Conservation (phyloP, 148 eudicot genomes). For the Arctostaphylos glauca region DNA sequence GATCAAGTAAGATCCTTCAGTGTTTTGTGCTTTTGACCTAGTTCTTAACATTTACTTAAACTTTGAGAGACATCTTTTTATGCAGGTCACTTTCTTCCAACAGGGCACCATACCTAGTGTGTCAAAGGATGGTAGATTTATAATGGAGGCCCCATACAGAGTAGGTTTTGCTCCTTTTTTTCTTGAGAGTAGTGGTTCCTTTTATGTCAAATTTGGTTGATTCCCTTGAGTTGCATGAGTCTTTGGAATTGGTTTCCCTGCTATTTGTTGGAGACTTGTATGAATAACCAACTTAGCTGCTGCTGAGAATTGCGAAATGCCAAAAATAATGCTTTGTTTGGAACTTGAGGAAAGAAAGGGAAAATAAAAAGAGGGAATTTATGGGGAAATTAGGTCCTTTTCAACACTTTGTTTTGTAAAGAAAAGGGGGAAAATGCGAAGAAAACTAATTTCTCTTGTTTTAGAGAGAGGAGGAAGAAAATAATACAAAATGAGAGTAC, state of each 20-base stretch:
- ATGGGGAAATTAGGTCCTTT: too few species aligned
- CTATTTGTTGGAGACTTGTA: background rate
- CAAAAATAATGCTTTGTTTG: background rate
- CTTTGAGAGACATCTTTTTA: conserved; percentile 14
- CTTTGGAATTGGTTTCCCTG: background rate
- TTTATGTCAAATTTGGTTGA: conserved; percentile 6
- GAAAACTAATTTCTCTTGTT: too few species aligned
- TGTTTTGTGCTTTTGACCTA: conserved; percentile 8
- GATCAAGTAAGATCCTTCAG: conserved; percentile 60
- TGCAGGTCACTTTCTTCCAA: conserved; percentile 91
- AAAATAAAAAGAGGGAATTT: too few species aligned
- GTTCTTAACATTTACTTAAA: conserved; percentile 12
- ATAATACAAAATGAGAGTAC: too few species aligned
- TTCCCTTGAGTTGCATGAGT: background rate
- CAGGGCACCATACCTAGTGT: conserved; percentile 97
- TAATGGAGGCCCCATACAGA: conserved; percentile 89
- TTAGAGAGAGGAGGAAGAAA: too few species aligned
- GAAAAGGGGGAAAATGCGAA: too few species aligned
- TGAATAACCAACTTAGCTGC: background rate
- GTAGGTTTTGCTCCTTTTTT: conserved; percentile 41
- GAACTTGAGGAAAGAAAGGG: background rate
- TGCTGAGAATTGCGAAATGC: background rate
- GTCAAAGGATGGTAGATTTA: conserved; percentile 84
- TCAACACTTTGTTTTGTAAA: too few species aligned
- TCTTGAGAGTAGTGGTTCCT: background rate